Conservation (phyloP, 345 rosid genomes). For the Euphorbia tirucalli region DNA sequence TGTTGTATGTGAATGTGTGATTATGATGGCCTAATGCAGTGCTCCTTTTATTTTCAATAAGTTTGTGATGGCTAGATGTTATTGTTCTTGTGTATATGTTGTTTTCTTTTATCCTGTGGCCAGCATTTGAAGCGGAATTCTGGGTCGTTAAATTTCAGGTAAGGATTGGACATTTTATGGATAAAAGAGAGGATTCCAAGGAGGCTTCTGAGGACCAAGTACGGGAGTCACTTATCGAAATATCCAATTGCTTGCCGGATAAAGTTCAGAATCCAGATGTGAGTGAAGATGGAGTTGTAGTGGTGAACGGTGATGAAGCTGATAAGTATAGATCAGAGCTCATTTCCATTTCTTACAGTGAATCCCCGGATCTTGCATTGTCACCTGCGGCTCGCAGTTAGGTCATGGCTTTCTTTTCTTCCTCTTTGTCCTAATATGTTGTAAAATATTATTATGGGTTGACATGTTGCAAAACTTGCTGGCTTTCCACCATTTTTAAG, state of each 20-base stretch:
- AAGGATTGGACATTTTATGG: slow-evolving; percentile 15
- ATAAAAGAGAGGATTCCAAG: slow-evolving; percentile 7
- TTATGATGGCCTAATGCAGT: background rate
- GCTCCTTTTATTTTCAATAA: background rate
- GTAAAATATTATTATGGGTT: background rate
- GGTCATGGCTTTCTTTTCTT: background rate
- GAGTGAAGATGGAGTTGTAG: background rate
- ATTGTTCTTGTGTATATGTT: no score
- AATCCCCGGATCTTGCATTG: slow-evolving; percentile 12
- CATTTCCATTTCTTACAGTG: slow-evolving; percentile 32
- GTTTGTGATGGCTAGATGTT: no score
- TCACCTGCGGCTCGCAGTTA: background rate
- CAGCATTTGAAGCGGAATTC: background rate
- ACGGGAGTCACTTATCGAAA: slow-evolving; percentile 33
- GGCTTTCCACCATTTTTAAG: background rate
- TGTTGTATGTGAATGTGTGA: background rate
- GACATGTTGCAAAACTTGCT: background rate
- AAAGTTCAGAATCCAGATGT: slow-evolving; percentile 18
- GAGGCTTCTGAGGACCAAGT: slow-evolving; percentile 10
- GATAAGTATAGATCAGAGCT: slow-evolving; percentile 37
- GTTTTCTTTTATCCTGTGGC: background rate
- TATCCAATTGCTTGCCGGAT: slow-evolving; percentile 29
- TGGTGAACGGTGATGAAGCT: slow-evolving; percentile 8
- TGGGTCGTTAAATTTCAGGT: slow-evolving; percentile 7
- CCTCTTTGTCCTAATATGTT: background rate